Percentiles rank a stretch among this genome's conserved stretches.
phyloP scores from a whole-genome alignment of 768 basidiomycete species.

The Piloderma croceum region DNA sequence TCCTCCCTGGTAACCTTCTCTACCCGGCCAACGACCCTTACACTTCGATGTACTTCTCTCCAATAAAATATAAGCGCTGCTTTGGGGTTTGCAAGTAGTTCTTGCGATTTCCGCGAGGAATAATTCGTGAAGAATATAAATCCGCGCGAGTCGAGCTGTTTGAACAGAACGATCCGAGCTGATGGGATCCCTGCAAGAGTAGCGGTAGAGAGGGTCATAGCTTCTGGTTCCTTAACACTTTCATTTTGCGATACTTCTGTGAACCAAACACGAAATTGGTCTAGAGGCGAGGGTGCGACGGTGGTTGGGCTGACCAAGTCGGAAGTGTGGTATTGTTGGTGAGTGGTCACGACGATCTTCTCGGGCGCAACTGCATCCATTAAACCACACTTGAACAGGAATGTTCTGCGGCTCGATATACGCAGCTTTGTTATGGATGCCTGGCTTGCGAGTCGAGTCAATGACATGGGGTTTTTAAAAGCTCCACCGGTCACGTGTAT shows the following conservation, averaged over 20 bases:
- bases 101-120: constrained; percentile 83
- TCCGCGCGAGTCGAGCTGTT: constrained; percentile 80
- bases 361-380: too few relatives aligned
- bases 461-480: too few relatives aligned
- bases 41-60: constrained; percentile 74
- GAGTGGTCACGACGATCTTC: constrained; percentile 64
- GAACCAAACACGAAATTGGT: constrained; percentile 88
- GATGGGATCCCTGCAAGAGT: constrained; percentile 74
- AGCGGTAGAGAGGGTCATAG: constrained; percentile 76
- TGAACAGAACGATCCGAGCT: constrained; percentile 85
- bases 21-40: constrained; percentile 79
- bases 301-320: constrained; percentile 58
- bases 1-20: constrained; percentile 72
- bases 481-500: too few relatives aligned
- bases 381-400: too few relatives aligned
- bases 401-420: too few relatives aligned
- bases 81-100: constrained; percentile 70
- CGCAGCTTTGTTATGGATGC: too few relatives aligned
- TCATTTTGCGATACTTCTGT: constrained; percentile 48
- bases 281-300: constrained; percentile 64
- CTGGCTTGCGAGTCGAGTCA: too few relatives aligned
- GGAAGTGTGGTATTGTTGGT: constrained; percentile 70
- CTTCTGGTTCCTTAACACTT: constrained; percentile 82
- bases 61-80: constrained; percentile 89
- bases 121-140: constrained; percentile 99